Base-by-base conservation (phyloP, 352 stramenopile genomes). In the Phytopythium mirpurense region DNA sequence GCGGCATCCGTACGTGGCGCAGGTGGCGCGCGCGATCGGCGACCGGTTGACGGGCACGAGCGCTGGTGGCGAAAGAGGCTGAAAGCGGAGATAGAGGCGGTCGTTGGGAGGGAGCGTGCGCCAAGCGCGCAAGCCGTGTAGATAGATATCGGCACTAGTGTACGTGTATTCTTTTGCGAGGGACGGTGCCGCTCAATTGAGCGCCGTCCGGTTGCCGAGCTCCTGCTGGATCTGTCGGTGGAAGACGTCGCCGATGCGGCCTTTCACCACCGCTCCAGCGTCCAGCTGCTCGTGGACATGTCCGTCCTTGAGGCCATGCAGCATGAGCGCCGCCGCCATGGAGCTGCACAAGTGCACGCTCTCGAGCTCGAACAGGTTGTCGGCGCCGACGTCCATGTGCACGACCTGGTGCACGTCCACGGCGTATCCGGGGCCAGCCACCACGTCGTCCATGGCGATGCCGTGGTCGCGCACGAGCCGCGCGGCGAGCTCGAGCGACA, bases 301-400 rank as follows among this genome's bases (percentile, higher is more conserved):
- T 0, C 60, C 50, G 24, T 24, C 10, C 5, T 21, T 15, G 8
- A 38, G 49, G 16, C 21, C 41, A 5, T 50, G 41, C 2, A 74
- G 48, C 18, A 77, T 40, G 19, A 64, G 32, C 2, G 59, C 56
- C n/a, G 50, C 68, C 3, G 62, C 68, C 15, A 44, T 32, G 16
- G 45, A 16, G 38, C 65, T 77, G 42, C 65, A 77, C 26, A 77
- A 32, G 24, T 50, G 47, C 18, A 55, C 64, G 3, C 46, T 50
- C 32, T 55, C 49, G 1, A 62, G 45, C 49, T 71, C 55, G 54
- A 77, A 77, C 36, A 63, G 70, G 49, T 65, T 54, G 47, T 77
- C 62, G 1, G 31, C 24, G 16, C 70, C 68, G 0, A 67, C 65
- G 50, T 69, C 56, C 51, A 73, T 61, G 45, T 69, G 60, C 41